Conservation (phyloP, 139 green algal genomes). For the Chlorella sp. region DNA sequence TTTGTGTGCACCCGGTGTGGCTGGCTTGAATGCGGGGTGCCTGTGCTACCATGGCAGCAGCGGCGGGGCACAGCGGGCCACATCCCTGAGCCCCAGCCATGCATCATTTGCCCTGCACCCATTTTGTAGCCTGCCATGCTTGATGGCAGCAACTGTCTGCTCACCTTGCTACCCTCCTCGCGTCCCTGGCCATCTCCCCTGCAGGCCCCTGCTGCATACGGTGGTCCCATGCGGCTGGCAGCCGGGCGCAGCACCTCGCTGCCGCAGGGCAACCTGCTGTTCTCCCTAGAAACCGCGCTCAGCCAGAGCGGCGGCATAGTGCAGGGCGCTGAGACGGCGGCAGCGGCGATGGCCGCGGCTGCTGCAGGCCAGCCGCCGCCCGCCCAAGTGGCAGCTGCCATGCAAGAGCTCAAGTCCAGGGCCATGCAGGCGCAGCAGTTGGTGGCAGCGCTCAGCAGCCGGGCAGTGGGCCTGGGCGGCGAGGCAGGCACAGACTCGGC, state of each 20-base stretch:
- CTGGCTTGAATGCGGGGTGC: too few species aligned
- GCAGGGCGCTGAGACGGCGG: constrained; percentile 6
- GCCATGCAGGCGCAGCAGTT: constrained; percentile 10
- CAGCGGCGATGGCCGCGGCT: background rate
- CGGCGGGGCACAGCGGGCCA: too few species aligned
- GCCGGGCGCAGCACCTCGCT: background rate
- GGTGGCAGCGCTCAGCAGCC: background rate
- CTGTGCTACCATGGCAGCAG: background rate
- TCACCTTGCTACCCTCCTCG: too few species aligned
- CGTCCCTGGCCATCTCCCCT: background rate
- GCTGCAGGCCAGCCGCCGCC: constrained; percentile 22
- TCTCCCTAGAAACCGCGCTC: constrained; percentile 8
- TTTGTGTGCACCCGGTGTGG: background rate
- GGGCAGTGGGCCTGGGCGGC: background rate
- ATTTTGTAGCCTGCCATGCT: background rate
- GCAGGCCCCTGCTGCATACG: background rate
- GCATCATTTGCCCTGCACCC: background rate
- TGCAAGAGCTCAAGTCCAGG: background rate
- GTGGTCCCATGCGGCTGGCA: background rate
- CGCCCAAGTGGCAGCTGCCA: background rate
- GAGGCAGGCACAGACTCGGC: background rate
- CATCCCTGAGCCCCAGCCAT: background rate
- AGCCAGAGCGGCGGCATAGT: constrained; percentile 14
- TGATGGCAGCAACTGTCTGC: too few species aligned
- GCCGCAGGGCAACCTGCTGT: constrained; percentile 27